A percentile compares a stretch with the other conserved stretches of the same genome.
Conservation (phyloP, 176 grass and related monocot species). For the Carex kokanica region DNA sequence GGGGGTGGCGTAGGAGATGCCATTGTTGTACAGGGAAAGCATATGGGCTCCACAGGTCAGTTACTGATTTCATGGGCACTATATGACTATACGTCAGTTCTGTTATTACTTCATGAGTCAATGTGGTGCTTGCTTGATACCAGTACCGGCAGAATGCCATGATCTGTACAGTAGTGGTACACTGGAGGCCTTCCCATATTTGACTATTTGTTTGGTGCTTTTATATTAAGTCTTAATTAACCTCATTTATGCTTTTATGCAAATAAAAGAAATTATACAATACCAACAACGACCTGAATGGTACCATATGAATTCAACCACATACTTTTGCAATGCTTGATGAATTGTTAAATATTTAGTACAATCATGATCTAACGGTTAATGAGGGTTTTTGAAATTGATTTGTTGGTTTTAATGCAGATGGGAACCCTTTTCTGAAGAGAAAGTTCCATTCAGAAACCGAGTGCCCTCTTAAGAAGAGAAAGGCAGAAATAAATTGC, state of each 20-base stretch:
- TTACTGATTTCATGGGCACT: neutral
- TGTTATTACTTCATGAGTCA: neutral
- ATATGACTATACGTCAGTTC: neutral
- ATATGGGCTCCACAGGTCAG: neutral
- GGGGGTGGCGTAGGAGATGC: neutral
- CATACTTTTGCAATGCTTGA: neutral
- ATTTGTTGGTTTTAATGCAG: neutral
- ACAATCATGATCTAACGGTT: neutral
- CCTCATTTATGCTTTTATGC: neutral
- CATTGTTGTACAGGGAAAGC: slow-evolving; percentile 14
- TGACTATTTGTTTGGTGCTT: neutral
- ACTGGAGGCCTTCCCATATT: neutral
- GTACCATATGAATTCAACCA: neutral
- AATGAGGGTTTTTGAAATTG: neutral
- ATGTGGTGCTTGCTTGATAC: neutral
- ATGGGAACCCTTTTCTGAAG: neutral
- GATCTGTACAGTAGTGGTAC: neutral
- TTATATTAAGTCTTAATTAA: neutral
- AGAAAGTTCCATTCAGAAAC: neutral
- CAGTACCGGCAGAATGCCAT: neutral
- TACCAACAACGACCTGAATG: neutral
- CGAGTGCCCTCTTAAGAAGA: neutral
- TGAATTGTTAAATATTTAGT: neutral
- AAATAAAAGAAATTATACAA: neutral
- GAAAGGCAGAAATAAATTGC: neutral